phyloP scores from a whole-genome alignment of 768 basidiomycete genomes.

The Pleurotus platypus region DNA sequence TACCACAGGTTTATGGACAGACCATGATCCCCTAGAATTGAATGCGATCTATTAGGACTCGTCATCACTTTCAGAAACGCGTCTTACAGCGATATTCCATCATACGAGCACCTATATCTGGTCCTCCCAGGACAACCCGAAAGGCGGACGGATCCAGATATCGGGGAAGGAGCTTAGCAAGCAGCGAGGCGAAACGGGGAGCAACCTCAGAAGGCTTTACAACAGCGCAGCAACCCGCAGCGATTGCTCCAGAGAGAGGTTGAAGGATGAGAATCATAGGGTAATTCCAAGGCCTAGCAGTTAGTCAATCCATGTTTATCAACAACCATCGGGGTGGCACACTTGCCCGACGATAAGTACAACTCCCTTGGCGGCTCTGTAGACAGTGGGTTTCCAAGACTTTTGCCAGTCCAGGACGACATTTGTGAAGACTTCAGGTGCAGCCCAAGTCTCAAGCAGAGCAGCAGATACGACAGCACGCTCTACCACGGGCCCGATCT shows the following conservation, averaged over 20 bases:
- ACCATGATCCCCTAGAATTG: constrained; percentile 24
- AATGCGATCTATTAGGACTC: no score
- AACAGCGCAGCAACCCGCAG: constrained; percentile 65
- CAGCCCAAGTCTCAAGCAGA: constrained; percentile 57
- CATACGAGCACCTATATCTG: constrained; percentile 14
- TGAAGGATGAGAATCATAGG: constrained; percentile 43
- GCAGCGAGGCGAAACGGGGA: constrained; percentile 42
- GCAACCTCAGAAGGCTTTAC: constrained; percentile 66
- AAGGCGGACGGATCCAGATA: constrained; percentile 46
- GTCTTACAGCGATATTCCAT: no score
- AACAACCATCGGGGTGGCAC: constrained; percentile 10
- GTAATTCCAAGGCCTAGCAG: constrained; percentile 65
- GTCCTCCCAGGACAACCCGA: constrained; percentile 53
- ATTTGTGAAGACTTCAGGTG: constrained; percentile 34
- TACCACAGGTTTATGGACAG: neutral
- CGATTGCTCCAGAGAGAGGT: constrained; percentile 67
- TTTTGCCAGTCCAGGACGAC: constrained; percentile 40
- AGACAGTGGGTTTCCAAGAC: constrained; percentile 48
- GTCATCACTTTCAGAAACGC: no score
- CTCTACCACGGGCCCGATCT: constrained; percentile 41
- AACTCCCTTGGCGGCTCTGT: constrained; percentile 58
- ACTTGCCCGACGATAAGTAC: constrained; percentile 58
- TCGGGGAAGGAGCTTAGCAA: constrained; percentile 53
- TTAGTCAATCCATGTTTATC: neutral
- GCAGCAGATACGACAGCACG: constrained; percentile 39